Base-by-base conservation (phyloP, 2,329 filamentous ascomycete species). In the Colletotrichum sp. region DNA sequence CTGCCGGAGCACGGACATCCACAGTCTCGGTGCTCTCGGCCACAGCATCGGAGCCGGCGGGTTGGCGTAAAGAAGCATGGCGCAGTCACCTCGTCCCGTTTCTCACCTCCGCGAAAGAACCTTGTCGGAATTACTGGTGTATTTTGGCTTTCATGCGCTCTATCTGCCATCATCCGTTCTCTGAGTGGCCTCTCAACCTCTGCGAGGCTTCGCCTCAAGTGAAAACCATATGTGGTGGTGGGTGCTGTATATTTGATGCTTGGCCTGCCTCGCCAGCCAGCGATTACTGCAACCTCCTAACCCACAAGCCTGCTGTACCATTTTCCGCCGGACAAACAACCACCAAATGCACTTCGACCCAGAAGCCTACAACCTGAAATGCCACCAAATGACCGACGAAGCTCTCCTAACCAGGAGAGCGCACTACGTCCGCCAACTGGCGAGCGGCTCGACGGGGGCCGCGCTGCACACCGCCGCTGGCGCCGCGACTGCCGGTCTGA, bases 371-470 rank as follows among this genome's bases (percentile, higher is more conserved):
- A 80, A 85, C 58, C 76, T 78, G 13, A 85, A 85, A 72, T 85
- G 84, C 77, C 78, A 79, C 38, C 79, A 75, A 16, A 78, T 86
- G 31, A 80, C 79, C 3, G 77, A 81, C 5, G 82, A 84, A 36
- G 81, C 84, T 36, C 81, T 86, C 57, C 33, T 58, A 11, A 34
- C 62, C 15, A 83, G 85, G 58, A 78, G 79, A 21, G 83, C 85
- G 75, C 84, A 85, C 75, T 85, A 86, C 59, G 85, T 84, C 6
- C 82, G 84, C 18, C 81, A 84, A 5, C 81, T 86, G 9, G 80
- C 84, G 0, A 81, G 83, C 15, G 83, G 82, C 43, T 83, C 84
- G 7, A 85, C 84, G 0, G 68, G 62, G 6, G 62, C 71, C 15
- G 68, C 63, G 8, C 27, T 83, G 80, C 7, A 85, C 83, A n/a